Base-by-base conservation (phyloP, 169 alveolate genomes). In the Plasmodium gonderi region DNA sequence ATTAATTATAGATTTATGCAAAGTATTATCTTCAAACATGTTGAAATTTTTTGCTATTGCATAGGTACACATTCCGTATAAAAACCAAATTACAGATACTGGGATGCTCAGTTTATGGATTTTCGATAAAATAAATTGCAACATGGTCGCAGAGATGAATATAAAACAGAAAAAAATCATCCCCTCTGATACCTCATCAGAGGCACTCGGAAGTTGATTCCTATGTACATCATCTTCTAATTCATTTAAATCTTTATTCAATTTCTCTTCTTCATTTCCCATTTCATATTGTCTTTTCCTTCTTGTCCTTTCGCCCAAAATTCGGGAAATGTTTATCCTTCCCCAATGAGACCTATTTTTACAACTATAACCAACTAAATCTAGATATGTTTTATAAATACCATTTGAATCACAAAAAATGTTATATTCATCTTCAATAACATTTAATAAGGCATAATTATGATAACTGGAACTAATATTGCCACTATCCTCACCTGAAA, bases 81-180 rank as follows among this genome's bases (percentile, higher is more conserved):
- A 69, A 80, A 96, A 96, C 83, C 96, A 93, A 11, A 92, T 92
- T 33, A 96, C 95, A 0, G 97, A 96, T 3, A 96, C 95, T 9
- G 97, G 97, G 20, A 95, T 95, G 76, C 74, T 95, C 44, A 80
- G 45, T n/a, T 89, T 92, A 75, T 95, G 82, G 26, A 96, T 78
- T 94, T 96, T 96, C 40, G 97, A 96, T 40, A 95, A 79, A 38
- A 94, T 65, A 77, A 95, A 94, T 51, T 95, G 97, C 40, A 95
- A 74, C 81, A 95, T 69, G 31, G 97, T 94, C 11, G 96, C 95
- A 6, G 97, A 95, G 7, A 94, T 44, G 38, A 93, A 79, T 9
- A 95, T 94, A 74, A 95, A 95, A 54, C 94, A 92, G 45, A 79
- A 65, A 49, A 95, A 91, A 36, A 94, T 4, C 49, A 95, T 83